A percentile compares a stretch with the other conserved stretches of the same genome.
These are phyloP conservation scores for Colletotrichum destructivum DNA, from an alignment of 2,329 filamentous ascomycete genomes.

Conservation along the genomic window DNA sequence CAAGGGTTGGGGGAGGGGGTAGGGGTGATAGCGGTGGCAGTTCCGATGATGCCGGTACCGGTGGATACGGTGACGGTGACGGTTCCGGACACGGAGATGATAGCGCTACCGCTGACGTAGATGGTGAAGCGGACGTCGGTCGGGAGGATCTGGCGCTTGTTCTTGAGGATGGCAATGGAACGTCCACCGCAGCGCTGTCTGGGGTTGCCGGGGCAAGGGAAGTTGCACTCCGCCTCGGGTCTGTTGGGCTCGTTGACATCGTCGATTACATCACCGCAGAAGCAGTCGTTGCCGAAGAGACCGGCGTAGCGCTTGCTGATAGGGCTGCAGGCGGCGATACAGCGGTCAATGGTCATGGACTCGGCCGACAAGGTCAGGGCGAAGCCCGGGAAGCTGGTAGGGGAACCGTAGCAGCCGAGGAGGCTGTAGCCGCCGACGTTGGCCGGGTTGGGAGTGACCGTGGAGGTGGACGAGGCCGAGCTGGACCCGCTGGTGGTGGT, in stretches of 20 bases:
- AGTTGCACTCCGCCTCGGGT: slow-evolving; percentile 50
- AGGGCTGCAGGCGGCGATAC: slow-evolving; percentile 45
- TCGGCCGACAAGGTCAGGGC: slow-evolving; percentile 31
- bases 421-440: slow-evolving; percentile 44
- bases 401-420: slow-evolving; percentile 50
- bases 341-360: slow-evolving; percentile 46
- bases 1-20: slow-evolving; percentile 13
- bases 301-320: slow-evolving; percentile 36
- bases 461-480: slow-evolving; percentile 1
- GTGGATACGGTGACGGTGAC: slow-evolving; percentile 7
- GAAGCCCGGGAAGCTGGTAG: slow-evolving; percentile 49
- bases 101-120: slow-evolving; percentile 21
- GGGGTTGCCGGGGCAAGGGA: slow-evolving; percentile 58
- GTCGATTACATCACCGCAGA: slow-evolving; percentile 44
- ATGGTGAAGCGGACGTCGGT: slow-evolving; percentile 34
- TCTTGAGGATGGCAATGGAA: slow-evolving; percentile 11
- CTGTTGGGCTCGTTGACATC: slow-evolving; percentile 18
- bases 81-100: neutral
- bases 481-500: neutral
- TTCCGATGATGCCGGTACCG: slow-evolving; percentile 17
- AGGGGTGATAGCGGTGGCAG: slow-evolving; percentile 25
- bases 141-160: slow-evolving; percentile 12
- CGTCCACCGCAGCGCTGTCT: slow-evolving; percentile 60
- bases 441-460: slow-evolving; percentile 30
- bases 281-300: slow-evolving; percentile 43